These are phyloP conservation scores for Cerioporus squamosus DNA, from an alignment of 1,284 basidiomycete genomes.

Conservation along the genomic window DNA sequence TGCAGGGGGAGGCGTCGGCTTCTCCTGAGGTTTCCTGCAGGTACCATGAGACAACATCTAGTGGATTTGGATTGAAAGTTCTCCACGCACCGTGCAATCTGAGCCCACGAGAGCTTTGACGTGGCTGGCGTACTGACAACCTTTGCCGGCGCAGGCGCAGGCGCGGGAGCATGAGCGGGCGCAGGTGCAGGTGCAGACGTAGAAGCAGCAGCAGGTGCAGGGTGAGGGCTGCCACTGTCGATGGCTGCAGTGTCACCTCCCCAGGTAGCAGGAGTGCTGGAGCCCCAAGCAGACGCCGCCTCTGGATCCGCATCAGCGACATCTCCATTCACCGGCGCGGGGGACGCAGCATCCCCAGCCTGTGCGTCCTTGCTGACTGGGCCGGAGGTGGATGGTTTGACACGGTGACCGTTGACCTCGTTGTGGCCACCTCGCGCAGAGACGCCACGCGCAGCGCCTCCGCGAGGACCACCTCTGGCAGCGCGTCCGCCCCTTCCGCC, in stretches of 20 bases:
- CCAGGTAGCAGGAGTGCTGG: conserved; percentile 43
- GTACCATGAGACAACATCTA: background rate
- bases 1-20: conserved; percentile 46
- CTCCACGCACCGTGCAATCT: conserved; percentile 67
- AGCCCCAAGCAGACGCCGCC: conserved; percentile 28
- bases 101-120: conserved; percentile 80
- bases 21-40: conserved; percentile 54
- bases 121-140: conserved; percentile 64
- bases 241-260: conserved; percentile 40
- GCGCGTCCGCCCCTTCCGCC: conserved; percentile 68
- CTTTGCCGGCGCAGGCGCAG: conserved; percentile 23
- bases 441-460: conserved; percentile 56
- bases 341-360: conserved; percentile 22
- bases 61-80: background rate
- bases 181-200: conserved; percentile 24
- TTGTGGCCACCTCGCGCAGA: conserved; percentile 61
- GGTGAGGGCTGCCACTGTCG: conserved; percentile 38
- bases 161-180: conserved; percentile 14
- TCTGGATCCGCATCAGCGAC: conserved; percentile 18
- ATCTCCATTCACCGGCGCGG: conserved; percentile 20
- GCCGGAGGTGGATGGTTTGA: conserved; percentile 28
- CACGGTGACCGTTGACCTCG: conserved; percentile 52
- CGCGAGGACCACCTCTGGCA: conserved; percentile 63
- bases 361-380: conserved; percentile 26
- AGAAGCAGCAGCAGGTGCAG: conserved; percentile 23